Evolutionary conservation across 768 basidiomycete species (phyloP), one percentile per base, ranked within the genome.

Genomic region (Trametopsis cervina): DNA sequence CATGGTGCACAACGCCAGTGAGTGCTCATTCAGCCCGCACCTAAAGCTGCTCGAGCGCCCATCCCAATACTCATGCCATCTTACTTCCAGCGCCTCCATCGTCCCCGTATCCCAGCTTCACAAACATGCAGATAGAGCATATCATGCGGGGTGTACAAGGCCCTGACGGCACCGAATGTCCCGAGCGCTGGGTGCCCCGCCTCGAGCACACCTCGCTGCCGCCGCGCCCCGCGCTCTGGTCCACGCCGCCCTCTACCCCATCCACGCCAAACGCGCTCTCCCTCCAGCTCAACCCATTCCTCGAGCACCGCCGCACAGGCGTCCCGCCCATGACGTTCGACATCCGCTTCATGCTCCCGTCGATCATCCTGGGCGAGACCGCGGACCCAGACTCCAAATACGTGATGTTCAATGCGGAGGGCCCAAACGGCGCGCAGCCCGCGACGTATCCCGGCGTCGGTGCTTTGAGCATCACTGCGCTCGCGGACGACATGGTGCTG

Each of bases 391-490:
- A 29, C 18, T 47, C 35, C 3, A 9, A 6, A 27, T 45, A 37
- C 33, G 21, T 46, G 17, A 18, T 35, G 17, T 52, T 58, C 48
- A 20, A 33, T 26, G n/a, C 23, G 24, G 47, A 46, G 40, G 59
- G 59, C 4, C 55, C 58, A 15, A 59, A 63, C 53, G 60, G 61
- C 40, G 64, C 72, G n/a, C 78, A 83, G 58, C 80, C 81, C 0
- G 82, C 81, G n/a, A 81, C 82, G 6, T 74, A 63, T 57, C 83
- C 83, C 0, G 73, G 80, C 49, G 63, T 81, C 39, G 75, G 75
- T 6, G 69, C 74, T 48, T 71, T 85, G 71, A 70, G 69, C 54
- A 74, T 85, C 61, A 70, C 67, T 48, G 70, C 63, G 2, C 66
- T 82, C 20, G 77, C 74, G 17, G 77, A 75, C 42, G 76, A 79